Base-by-base conservation (phyloP, 352 stramenopile genomes). In the Globisporangium mamillatum region DNA sequence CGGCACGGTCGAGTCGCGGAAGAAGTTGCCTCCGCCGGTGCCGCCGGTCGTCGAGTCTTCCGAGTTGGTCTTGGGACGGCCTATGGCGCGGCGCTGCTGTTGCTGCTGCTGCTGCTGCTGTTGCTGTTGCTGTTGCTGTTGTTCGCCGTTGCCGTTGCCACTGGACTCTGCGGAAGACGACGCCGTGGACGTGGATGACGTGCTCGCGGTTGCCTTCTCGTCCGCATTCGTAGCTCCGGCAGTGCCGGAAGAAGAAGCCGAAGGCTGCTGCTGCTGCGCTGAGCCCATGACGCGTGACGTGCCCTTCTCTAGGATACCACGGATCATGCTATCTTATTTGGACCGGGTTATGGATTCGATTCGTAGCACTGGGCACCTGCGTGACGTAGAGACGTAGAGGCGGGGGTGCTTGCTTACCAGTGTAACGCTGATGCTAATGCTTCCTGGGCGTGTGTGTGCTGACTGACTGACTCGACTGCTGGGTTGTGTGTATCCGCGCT, bases 221-320 rank as follows among this genome's bases (percentile, higher is more conserved):
- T 52, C 44, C 1, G 14, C 18, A 10, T 6, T 6, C 5, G 2
- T 14, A 46, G 7, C 38, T 6, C 38, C 38, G 14, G 41, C 14
- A 20, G 16, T 20, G 8, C 3, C 14, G 16, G 41, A 48, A 20
- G 41, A 20, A 48, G 38, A 48, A 20, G 38, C 4, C 14, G 16
- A 1, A 1, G 41, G 41, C 41, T 20, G 41, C 41, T 50, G 41
- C 24, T 44, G 50, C n/a, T 32, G 32, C 41, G 53, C n/a, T 3
- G 14, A n/a, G 20, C 14, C 38, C 38, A 59, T 67, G 27, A 22
- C 56, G 41, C 59, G 50, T 8, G 46, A 41, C 24, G 60, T 57
- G 58, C 65, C 52, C 20, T 70, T 70, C n/a, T 71, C 60, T 25
- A 71, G 53, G n/a, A 71, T 66, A 25, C 66, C 66, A 27, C 66